Evolutionary conservation across 345 rosid species (phyloP).

Genomic region (Fremontodendron californicum): DNA sequence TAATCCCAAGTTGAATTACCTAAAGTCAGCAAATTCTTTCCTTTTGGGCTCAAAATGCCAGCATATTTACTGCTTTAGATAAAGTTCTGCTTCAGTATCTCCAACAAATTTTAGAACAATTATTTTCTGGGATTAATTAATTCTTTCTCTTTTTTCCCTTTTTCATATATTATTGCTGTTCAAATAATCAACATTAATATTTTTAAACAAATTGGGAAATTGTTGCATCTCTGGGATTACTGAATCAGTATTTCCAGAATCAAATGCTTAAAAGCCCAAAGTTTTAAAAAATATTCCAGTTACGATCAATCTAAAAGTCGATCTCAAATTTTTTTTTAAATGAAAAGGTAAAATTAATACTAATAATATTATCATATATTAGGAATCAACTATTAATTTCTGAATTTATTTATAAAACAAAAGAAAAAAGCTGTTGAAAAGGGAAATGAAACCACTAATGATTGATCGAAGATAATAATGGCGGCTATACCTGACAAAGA

Average conservation of each 20-base stretch:
- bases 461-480: background rate
- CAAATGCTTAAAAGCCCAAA: background rate
- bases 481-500: slow-evolving; percentile 53
- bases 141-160: background rate
- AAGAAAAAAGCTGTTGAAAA: background rate
- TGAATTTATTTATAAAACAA: too few relatives aligned
- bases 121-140: background rate
- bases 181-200: too few relatives aligned
- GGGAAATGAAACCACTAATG: background rate
- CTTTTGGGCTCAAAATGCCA: background rate
- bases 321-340: background rate
- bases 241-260: background rate
- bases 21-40: background rate
- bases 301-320: background rate
- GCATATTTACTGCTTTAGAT: background rate
- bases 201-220: background rate
- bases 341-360: background rate
- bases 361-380: too few relatives aligned
- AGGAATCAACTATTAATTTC: too few relatives aligned
- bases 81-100: background rate
- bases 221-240: background rate
- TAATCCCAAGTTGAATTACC: background rate
- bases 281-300: background rate
- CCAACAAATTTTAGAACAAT: background rate
- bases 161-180: too few relatives aligned